Percentiles rank a stretch among this genome's conserved stretches.
phyloP scores from a whole-genome alignment of 768 basidiomycete species.

The Amanita thiersii region DNA sequence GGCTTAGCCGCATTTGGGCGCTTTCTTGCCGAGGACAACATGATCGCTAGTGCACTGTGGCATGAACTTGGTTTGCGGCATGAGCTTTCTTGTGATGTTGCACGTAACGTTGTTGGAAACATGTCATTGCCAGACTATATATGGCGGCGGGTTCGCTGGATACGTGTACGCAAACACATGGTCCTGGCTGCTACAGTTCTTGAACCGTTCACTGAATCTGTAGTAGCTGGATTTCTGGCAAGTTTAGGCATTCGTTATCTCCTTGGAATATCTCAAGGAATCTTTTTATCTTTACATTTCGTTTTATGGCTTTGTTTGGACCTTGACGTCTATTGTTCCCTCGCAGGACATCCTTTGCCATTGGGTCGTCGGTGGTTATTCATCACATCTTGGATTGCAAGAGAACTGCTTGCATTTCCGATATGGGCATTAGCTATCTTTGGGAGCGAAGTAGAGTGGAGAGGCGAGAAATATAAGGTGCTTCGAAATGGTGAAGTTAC shows the following conservation, averaged over 20 bases:
- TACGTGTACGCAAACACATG: slow-evolving; percentile 95
- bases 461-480: slow-evolving; percentile 74
- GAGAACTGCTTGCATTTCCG: slow-evolving; percentile 82
- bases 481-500: slow-evolving; percentile 65
- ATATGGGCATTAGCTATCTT: slow-evolving; percentile 80
- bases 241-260: slow-evolving; percentile 45
- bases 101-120: slow-evolving; percentile 79
- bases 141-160: slow-evolving; percentile 89
- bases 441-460: slow-evolving; percentile 81
- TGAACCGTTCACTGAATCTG: slow-evolving; percentile 89
- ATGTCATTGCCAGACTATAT: slow-evolving; percentile 85
- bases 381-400: slow-evolving; percentile 64
- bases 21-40: slow-evolving; percentile 96
- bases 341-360: slow-evolving; percentile 59
- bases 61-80: slow-evolving; percentile 87
- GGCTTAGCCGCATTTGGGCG: slow-evolving; percentile 80
- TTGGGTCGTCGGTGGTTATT: slow-evolving; percentile 46
- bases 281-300: slow-evolving; percentile 55
- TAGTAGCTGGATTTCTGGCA: slow-evolving; percentile 62
- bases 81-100: slow-evolving; percentile 86
- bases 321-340: slow-evolving; percentile 70
- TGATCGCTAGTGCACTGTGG: slow-evolving; percentile 91
- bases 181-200: slow-evolving; percentile 75
- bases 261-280: slow-evolving; percentile 41
- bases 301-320: slow-evolving; percentile 71